Base-by-base conservation (phyloP, 352 stramenopile species). In the Globisporangium okanoganense region DNA sequence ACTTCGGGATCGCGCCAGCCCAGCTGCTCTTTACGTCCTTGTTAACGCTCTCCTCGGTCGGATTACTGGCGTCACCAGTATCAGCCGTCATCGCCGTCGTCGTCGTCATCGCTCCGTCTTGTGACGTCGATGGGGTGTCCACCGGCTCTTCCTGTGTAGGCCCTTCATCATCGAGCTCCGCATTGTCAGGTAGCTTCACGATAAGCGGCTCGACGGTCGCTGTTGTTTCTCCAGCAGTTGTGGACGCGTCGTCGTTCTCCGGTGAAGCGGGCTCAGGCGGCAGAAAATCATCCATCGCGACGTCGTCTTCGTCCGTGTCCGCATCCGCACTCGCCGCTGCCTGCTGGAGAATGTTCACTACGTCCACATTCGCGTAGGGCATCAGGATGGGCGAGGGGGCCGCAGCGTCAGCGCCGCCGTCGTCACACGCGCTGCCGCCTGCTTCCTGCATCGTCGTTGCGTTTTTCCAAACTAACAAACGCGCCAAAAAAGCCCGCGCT, bases 401-500 rank as follows among this genome's bases (percentile, higher is more conserved):
- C n/a, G 27, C 54, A 22, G 14, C 16, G 14, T 31, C 22, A 13
- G 25, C 27, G 22, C 18, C 49, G 31, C 50, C 50, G 31, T 5
- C 50, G 38, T 44, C 20, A n/a, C 43, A n/a, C 20, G 20, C 43
- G 8, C n/a, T n/a, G 29, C 27, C 40, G 43, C 27, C 54, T 35
- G 41, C 54, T 25, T 61, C 54, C 24, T 14, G 2, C 54, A 36
- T 47, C 13, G 20, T 33, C 52, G 50, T 60, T 12, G 47, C n/a
- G n/a, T n/a, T n/a, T 60, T 24, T 6, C 20, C 24, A 58, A 61
- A 53, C 38, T 35, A 44, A 27, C 40, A 10, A 25, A 61, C 35
- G 36, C 53, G 24, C 53, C 27, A 56, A 43, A 59, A 44, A 59
- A 47, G 44, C 41, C 9, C 8, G 54, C 38, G n/a, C 52, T 58